A percentile compares a stretch with the other conserved stretches of the same genome.
Conservation (phyloP, 768 basidiomycete species). For the Suillus brevipes region DNA sequence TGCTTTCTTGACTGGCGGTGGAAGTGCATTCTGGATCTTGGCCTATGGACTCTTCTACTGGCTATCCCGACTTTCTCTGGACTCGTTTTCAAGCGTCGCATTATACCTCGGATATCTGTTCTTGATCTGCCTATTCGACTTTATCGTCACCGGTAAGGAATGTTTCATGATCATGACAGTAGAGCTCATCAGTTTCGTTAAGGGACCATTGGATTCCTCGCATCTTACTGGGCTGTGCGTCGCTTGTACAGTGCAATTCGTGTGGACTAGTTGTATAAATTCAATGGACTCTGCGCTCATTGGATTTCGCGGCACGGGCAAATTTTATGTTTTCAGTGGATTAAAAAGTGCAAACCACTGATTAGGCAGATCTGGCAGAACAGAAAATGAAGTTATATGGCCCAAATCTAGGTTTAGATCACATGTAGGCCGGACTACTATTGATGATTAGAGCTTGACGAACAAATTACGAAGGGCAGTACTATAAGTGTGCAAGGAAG, state of each 20-base stretch:
- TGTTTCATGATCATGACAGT: constrained; percentile 5
- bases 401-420: too few relatives aligned
- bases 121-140: constrained; percentile 79
- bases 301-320: neutral
- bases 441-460: too few relatives aligned
- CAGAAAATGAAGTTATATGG: too few relatives aligned
- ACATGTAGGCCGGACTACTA: too few relatives aligned
- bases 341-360: too few relatives aligned
- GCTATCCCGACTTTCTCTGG: constrained; percentile 82
- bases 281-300: neutral
- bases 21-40: constrained; percentile 82
- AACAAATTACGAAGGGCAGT: too few relatives aligned
- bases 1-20: constrained; percentile 88
- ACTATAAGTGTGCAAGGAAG: too few relatives aligned
- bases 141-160: constrained; percentile 78
- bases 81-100: constrained; percentile 75
- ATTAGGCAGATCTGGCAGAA: too few relatives aligned
- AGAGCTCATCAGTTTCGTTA: constrained; percentile 26
- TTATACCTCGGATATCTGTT: constrained; percentile 91
- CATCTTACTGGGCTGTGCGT: constrained; percentile 88
- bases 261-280: constrained; percentile 47
- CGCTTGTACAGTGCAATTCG: constrained; percentile 81
- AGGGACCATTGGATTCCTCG: constrained; percentile 89
- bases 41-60: constrained; percentile 89
- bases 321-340: too few relatives aligned